Conservation (phyloP, 257 asterid genomes). For the Oldenlandia corymbosa region DNA sequence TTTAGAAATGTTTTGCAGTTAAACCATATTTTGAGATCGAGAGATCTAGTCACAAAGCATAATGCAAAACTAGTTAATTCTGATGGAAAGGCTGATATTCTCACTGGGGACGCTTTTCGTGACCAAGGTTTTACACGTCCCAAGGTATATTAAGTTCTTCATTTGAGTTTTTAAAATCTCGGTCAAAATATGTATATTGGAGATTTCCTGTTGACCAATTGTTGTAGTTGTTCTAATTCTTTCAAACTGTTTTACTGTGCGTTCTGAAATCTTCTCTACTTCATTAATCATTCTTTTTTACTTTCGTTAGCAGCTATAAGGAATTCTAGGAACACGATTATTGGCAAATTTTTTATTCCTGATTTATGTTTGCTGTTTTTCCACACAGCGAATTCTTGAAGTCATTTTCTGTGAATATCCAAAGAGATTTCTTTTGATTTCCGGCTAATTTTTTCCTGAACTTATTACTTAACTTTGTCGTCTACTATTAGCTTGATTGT, state of each 20-base stretch:
- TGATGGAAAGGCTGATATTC: conserved; percentile 37
- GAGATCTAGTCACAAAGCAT: conserved; percentile 65
- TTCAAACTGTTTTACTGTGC: neutral
- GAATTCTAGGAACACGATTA: neutral
- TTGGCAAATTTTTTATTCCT: neutral
- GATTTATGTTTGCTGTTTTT: neutral
- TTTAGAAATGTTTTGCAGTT: conserved; percentile 55
- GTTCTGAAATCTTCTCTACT: neutral
- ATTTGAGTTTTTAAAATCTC: neutral
- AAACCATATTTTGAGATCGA: conserved; percentile 66
- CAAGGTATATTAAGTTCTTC: conserved; percentile 46
- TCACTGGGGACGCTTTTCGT: conserved; percentile 43
- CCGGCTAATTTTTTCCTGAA: neutral
- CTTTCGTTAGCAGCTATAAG: neutral
- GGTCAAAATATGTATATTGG: too few species aligned
- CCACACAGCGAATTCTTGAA: neutral
- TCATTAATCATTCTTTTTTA: neutral
- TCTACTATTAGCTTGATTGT: neutral
- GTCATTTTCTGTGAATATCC: neutral
- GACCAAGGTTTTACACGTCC: conserved; percentile 98
- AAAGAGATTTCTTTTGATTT: neutral
- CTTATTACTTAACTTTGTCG: neutral
- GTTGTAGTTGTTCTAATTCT: neutral
- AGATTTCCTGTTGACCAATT: neutral
- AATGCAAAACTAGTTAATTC: conserved; percentile 56